These are phyloP conservation scores for Brettanomyces sp. DNA, from an alignment of 805 yeast genomes.

Conservation along the genomic window DNA sequence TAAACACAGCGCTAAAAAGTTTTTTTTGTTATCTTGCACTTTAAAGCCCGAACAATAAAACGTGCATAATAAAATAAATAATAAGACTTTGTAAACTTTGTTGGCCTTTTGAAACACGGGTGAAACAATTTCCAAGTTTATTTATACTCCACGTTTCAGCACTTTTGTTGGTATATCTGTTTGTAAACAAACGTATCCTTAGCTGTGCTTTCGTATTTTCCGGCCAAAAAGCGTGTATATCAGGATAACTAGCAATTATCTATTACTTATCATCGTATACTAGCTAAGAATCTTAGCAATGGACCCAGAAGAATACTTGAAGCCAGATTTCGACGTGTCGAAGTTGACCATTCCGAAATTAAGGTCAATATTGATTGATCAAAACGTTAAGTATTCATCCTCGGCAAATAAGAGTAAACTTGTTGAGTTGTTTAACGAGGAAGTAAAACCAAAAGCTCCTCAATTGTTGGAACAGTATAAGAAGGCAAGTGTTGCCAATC, in stretches of 20 bases:
- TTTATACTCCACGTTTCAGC: background rate
- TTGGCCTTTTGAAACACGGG: too few species aligned
- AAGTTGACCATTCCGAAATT: constrained; percentile 60
- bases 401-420: constrained; percentile 62
- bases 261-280: too few species aligned
- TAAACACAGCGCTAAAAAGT: too few species aligned
- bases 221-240: too few species aligned
- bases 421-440: constrained; percentile 46
- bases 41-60: too few species aligned
- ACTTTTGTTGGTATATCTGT: too few species aligned
- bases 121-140: background rate
- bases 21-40: too few species aligned
- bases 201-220: too few species aligned
- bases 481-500: constrained; percentile 13
- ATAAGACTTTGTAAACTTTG: too few species aligned
- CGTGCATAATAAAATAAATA: too few species aligned
- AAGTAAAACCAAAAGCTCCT: constrained; percentile 41
- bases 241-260: too few species aligned
- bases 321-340: constrained; percentile 53
- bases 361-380: constrained; percentile 52
- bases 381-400: constrained; percentile 52
- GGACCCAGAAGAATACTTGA: constrained; percentile 29
- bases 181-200: too few species aligned
- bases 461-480: constrained; percentile 27
- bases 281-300: constrained; percentile 9